phyloP scores from a whole-genome alignment of 2,329 filamentous ascomycete species.

The Penicillium aurantiogriseum region DNA sequence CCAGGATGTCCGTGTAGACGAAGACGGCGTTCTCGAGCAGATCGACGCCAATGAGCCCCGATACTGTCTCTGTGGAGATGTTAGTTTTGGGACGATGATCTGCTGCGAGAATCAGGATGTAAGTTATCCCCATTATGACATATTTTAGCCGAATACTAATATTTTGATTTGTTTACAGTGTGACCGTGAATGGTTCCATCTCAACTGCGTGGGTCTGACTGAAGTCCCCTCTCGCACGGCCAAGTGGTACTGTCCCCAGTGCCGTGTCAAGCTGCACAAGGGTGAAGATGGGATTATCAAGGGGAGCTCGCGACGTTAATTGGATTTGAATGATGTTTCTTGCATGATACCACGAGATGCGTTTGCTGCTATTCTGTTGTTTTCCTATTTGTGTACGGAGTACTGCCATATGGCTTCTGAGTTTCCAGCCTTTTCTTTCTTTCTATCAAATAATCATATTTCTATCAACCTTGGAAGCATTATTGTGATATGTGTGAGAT shows the following conservation, averaged over 20 bases:
- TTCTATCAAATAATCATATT: neutral
- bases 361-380: neutral
- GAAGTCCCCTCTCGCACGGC: slow-evolving; percentile 59
- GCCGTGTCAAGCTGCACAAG: slow-evolving; percentile 51
- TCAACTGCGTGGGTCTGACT: slow-evolving; percentile 58
- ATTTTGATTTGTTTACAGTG: slow-evolving; percentile 47
- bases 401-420: neutral
- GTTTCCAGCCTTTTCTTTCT: neutral
- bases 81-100: slow-evolving; percentile 65
- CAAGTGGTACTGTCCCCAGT: slow-evolving; percentile 67
- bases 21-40: slow-evolving; percentile 49
- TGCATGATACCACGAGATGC: slow-evolving; percentile 27
- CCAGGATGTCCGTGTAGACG: slow-evolving; percentile 46
- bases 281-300: slow-evolving; percentile 43
- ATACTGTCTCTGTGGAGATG: slow-evolving; percentile 65
- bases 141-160: neutral
- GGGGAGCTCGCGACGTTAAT: slow-evolving; percentile 32
- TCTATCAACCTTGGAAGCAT: neutral
- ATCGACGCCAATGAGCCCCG: slow-evolving; percentile 62
- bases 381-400: neutral
- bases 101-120: slow-evolving; percentile 63
- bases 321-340: slow-evolving; percentile 11
- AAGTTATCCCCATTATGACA: slow-evolving; percentile 19
- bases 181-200: slow-evolving; percentile 66
- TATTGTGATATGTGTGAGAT: neutral